Conservation (phyloP, 2,329 filamentous ascomycete genomes). For the Phoma herbarum region DNA sequence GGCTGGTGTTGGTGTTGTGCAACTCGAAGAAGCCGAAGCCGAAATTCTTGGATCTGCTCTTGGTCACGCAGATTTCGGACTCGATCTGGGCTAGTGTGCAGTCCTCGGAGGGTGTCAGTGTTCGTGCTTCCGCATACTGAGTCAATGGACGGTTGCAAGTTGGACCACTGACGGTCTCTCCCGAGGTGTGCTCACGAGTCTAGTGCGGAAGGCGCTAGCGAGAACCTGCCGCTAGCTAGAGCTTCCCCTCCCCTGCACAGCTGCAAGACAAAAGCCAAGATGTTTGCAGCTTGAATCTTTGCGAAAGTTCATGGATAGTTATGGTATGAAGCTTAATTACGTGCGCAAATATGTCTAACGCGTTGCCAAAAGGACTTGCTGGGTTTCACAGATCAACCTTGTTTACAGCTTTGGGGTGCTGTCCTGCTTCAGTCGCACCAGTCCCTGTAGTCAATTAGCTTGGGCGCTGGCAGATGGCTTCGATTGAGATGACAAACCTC, state of each 20-base stretch:
- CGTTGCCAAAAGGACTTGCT: not conserved
- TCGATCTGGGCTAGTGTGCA: not conserved
- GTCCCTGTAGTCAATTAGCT: constrained; percentile 15
- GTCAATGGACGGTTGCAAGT: constrained; percentile 14
- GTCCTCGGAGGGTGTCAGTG: not conserved
- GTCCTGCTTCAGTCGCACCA: constrained; percentile 23
- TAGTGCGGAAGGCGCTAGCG: constrained; percentile 2
- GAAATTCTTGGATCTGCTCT: not conserved
- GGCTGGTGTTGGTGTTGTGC: constrained; percentile 11
- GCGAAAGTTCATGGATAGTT: not conserved
- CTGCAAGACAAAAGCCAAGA: constrained; percentile 4
- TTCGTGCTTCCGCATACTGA: constrained; percentile 7
- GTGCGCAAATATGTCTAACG: not conserved
- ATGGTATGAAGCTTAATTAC: constrained; percentile 16
- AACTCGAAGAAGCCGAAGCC: not conserved
- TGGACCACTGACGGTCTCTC: constrained; percentile 11
- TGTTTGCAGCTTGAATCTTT: not conserved
- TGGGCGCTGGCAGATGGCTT: not conserved
- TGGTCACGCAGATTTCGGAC: too few species aligned
- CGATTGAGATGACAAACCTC: constrained; percentile 62
- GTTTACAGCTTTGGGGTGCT: constrained; percentile 20
- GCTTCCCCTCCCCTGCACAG: constrained; percentile 6
- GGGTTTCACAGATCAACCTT: not conserved
- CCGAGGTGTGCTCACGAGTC: constrained; percentile 1
- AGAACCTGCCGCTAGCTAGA: constrained; percentile 13